Percentiles rank a stretch among this genome's conserved stretches.
Evolutionary conservation across 768 basidiomycete species (phyloP).

Genomic region (Krasilnikovozyma curviuscula): DNA sequence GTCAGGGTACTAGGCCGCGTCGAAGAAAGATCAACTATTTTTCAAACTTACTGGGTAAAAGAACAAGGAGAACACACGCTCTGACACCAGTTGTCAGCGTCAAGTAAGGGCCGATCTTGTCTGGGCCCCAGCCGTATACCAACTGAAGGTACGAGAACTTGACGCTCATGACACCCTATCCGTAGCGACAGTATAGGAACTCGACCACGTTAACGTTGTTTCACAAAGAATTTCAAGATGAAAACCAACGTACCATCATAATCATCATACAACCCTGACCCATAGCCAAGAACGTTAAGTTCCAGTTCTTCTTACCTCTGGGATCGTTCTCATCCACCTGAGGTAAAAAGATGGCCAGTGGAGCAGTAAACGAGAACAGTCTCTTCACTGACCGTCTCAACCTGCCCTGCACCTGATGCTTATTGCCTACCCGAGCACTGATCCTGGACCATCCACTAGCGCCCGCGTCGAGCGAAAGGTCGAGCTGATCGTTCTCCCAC

Average conservation of each 20-base stretch:
- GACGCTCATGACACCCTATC: slow-evolving; percentile 39
- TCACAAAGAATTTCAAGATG: neutral
- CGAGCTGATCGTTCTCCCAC: slow-evolving; percentile 21
- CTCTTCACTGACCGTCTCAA: slow-evolving; percentile 24
- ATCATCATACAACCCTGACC: slow-evolving; percentile 38
- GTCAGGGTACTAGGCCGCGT: neutral
- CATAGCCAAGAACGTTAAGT: slow-evolving; percentile 37
- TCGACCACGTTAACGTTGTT: neutral
- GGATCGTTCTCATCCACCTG: slow-evolving; percentile 20
- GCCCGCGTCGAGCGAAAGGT: neutral
- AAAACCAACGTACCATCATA: slow-evolving; percentile 33
- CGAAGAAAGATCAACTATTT: neutral
- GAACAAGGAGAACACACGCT: slow-evolving; percentile 36
- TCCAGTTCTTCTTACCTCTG: slow-evolving; percentile 41
- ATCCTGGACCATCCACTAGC: slow-evolving; percentile 4
- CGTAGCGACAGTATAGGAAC: neutral
- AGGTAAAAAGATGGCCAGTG: slow-evolving; percentile 44
- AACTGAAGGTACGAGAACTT: slow-evolving; percentile 47
- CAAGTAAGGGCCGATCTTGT: slow-evolving; percentile 3
- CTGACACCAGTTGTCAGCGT: slow-evolving; percentile 37
- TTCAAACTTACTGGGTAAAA: slow-evolving; percentile 41
- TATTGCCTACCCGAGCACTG: slow-evolving; percentile 9
- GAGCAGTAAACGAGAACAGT: slow-evolving; percentile 36
- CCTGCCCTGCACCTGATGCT: slow-evolving; percentile 15
- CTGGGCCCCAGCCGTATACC: slow-evolving; percentile 30